phyloP scores from a whole-genome alignment of 2,329 filamentous ascomycete species.

The Acrocalymma vagum region DNA sequence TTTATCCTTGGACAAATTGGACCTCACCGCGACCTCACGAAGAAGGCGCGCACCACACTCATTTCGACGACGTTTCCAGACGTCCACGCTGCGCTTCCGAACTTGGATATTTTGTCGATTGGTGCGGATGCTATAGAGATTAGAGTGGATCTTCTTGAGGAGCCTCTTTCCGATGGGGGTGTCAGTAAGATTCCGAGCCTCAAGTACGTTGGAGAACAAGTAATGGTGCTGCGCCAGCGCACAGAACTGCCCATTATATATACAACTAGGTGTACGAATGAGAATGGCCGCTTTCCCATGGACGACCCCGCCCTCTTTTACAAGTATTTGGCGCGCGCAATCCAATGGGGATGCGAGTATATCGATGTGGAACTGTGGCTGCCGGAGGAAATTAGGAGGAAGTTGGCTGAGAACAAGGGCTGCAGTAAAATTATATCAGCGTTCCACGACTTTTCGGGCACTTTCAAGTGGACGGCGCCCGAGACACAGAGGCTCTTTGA shows the following conservation, averaged over 20 bases:
- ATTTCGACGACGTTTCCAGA: constrained; percentile 91
- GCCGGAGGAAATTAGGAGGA: constrained; percentile 75
- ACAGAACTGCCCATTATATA: constrained; percentile 92
- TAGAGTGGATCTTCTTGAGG: constrained; percentile 81
- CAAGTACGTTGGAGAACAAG: constrained; percentile 84
- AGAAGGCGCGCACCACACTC: constrained; percentile 81
- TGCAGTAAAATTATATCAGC: constrained; percentile 90
- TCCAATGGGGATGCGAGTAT: constrained; percentile 90
- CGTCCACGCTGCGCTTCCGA: constrained; percentile 81
- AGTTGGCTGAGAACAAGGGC: constrained; percentile 74
- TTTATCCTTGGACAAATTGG: constrained; percentile 82
- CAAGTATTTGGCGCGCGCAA: constrained; percentile 81
- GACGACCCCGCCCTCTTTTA: constrained; percentile 78
- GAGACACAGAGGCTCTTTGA: constrained; percentile 77
- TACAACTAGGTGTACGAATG: constrained; percentile 80
- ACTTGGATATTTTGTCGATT: constrained; percentile 86
- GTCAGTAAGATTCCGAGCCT: constrained; percentile 76
- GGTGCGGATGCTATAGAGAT: constrained; percentile 87
- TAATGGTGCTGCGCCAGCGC: constrained; percentile 83
- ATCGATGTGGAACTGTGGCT: constrained; percentile 90
- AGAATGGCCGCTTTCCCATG: constrained; percentile 88
- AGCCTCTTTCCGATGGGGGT: constrained; percentile 69
- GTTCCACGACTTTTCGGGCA: constrained; percentile 87
- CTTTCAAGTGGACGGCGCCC: constrained; percentile 81
- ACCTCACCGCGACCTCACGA: constrained; percentile 78